Evolutionary conservation across 768 basidiomycete species (phyloP).

Genomic region (Stropharia rugosoannulata): DNA sequence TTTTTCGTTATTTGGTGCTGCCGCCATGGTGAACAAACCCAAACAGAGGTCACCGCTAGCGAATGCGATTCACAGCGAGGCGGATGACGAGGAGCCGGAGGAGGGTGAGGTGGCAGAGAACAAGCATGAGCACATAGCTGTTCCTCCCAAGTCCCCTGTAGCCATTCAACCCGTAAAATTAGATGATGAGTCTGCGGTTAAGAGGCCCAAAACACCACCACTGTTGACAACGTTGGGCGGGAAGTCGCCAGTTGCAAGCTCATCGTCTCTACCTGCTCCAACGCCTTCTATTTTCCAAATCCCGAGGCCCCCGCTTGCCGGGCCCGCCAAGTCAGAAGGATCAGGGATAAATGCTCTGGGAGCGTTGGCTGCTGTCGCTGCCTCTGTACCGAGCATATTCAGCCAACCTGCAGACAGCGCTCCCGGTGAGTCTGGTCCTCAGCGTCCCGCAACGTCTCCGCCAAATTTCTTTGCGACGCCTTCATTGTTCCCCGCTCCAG

Average conservation of each 20-base stretch:
- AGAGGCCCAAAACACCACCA: conserved; percentile 52
- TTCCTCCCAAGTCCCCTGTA: conserved; percentile 38
- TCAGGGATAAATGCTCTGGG: background rate
- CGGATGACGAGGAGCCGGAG: conserved; percentile 42
- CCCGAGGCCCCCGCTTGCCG: background rate
- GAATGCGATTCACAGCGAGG: conserved; percentile 43
- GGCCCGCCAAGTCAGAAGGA: background rate
- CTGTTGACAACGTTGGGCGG: conserved; percentile 32
- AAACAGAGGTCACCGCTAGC: conserved; percentile 77
- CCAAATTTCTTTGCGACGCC: background rate
- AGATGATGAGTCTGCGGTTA: conserved; percentile 24
- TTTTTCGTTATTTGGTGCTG: conserved; percentile 46
- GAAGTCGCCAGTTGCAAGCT: conserved; percentile 13
- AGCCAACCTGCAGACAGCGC: conserved; percentile 4
- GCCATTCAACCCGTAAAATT: conserved; percentile 30
- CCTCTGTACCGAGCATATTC: conserved; percentile 13
- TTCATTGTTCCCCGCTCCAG: background rate
- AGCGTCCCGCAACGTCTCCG: background rate
- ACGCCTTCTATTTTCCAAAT: conserved; percentile 5
- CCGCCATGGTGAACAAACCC: conserved; percentile 67
- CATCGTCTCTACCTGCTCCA: conserved; percentile 9
- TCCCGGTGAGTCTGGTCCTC: too few relatives aligned
- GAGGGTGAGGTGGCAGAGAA: conserved; percentile 41
- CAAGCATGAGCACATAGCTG: conserved; percentile 20
- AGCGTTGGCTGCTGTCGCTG: conserved; percentile 7